These are phyloP conservation scores for Coelastrella sp. DNA, from an alignment of 139 green algal genomes.

Conservation along the genomic window DNA sequence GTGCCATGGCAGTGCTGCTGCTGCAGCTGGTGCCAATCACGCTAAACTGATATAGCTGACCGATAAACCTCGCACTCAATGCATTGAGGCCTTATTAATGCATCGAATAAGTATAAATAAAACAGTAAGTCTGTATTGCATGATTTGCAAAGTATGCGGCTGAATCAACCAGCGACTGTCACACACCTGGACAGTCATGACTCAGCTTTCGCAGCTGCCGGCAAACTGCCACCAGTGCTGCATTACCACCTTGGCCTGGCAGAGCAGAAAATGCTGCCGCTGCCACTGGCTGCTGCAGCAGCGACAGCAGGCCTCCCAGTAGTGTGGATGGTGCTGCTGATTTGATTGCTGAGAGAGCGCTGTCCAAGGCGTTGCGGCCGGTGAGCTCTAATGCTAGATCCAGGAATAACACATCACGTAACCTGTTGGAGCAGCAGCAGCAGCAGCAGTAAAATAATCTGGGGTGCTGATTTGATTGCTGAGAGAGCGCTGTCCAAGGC, in stretches of 20 bases:
- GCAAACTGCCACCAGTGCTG: background rate
- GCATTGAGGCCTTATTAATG: background rate
- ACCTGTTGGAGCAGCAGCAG: slow-evolving; percentile 45
- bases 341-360: slow-evolving; percentile 28
- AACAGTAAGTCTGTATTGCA: too few relatives aligned
- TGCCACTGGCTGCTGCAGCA: slow-evolving; percentile 19
- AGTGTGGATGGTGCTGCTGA: slow-evolving; percentile 39
- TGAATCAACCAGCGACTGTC: background rate
- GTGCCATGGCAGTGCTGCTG: background rate
- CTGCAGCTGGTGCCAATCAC: background rate
- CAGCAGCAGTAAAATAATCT: too few relatives aligned
- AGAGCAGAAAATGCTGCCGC: slow-evolving; percentile 6
- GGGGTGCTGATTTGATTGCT: too few relatives aligned
- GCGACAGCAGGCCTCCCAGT: slow-evolving; percentile 35
- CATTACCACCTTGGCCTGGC: slow-evolving; percentile 28
- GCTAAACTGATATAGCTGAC: too few relatives aligned
- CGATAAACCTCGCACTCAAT: too few relatives aligned
- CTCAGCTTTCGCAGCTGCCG: slow-evolving; percentile 44
- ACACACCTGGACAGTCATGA: background rate
- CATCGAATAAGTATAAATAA: background rate
- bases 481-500: slow-evolving; percentile 60
- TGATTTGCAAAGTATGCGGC: too few relatives aligned
- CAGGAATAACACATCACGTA: slow-evolving; percentile 77
- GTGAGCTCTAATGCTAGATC: slow-evolving; percentile 76
- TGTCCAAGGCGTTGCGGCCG: slow-evolving; percentile 61